phyloP scores from a whole-genome alignment of 306 rosid genomes.

The Dalbergia oliveri region DNA sequence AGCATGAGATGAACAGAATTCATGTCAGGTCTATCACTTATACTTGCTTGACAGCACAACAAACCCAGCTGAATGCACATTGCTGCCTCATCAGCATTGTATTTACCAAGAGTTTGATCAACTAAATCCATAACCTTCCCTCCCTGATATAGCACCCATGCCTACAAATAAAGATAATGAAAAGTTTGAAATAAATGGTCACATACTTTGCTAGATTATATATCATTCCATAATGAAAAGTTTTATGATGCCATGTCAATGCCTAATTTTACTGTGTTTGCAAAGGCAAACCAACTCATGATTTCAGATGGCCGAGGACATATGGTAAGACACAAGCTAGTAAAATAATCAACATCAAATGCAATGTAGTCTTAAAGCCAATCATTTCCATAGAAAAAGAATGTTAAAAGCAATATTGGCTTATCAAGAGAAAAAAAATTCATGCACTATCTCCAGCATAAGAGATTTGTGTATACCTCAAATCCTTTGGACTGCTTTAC shows the following conservation, averaged over 20 bases:
- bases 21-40: slow-evolving; percentile 85
- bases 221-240: no score
- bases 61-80: slow-evolving; percentile 92
- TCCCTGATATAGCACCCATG: slow-evolving; percentile 81
- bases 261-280: neutral
- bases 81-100: slow-evolving; percentile 79
- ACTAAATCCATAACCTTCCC: slow-evolving; percentile 68
- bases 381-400: slow-evolving; percentile 11
- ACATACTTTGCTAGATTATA: neutral
- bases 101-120: slow-evolving; percentile 63
- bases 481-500: neutral
- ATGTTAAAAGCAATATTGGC: slow-evolving; percentile 8
- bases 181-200: slow-evolving; percentile 17
- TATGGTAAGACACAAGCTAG: neutral
- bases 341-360: neutral
- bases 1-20: slow-evolving; percentile 80
- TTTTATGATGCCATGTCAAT: slow-evolving; percentile 1
- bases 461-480: neutral
- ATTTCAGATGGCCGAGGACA: slow-evolving; percentile 9
- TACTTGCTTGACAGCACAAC: slow-evolving; percentile 77
- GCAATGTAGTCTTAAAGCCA: neutral
- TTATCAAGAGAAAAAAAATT: neutral
- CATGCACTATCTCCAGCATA: neutral
- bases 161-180: slow-evolving; percentile 54
- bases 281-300: slow-evolving; percentile 1